phyloP scores from a whole-genome alignment of 2,329 filamentous ascomycete genomes.

The Ophiocordyceps polyrhachis-furcata region DNA sequence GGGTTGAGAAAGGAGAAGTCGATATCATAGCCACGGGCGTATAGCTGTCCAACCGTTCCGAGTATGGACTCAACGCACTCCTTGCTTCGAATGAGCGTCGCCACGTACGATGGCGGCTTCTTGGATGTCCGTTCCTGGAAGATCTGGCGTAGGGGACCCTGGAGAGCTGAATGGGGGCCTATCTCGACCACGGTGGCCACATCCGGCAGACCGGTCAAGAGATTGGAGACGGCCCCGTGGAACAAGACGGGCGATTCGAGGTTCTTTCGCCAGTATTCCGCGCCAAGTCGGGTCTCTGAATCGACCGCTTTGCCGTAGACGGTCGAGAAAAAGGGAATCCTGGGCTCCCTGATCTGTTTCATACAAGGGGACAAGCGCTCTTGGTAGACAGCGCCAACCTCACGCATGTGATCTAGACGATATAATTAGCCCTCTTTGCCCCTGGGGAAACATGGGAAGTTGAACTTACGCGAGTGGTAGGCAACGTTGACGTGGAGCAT shows the following conservation, averaged over 20 bases:
- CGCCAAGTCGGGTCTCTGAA: background rate
- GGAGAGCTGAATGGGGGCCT: constrained; percentile 11
- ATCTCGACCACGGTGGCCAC: constrained; percentile 7
- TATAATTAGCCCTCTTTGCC: constrained; percentile 7
- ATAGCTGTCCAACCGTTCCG: constrained; percentile 5
- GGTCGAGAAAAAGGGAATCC: constrained; percentile 1
- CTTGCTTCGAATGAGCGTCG: constrained; percentile 3
- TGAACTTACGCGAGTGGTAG: constrained; percentile 17
- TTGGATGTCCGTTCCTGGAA: constrained; percentile 1
- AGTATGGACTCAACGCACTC: constrained; percentile 4
- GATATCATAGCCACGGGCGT: constrained; percentile 3
- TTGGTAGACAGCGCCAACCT: constrained; percentile 1
- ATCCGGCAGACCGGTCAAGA: background rate
- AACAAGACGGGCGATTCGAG: constrained; percentile 5
- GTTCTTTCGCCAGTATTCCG: constrained; percentile 4
- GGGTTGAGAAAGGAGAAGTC: constrained; percentile 2
- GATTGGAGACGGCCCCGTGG: constrained; percentile 2
- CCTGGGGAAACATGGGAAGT: constrained; percentile 17
- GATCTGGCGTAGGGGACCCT: constrained; percentile 9
- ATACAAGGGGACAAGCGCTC: background rate
- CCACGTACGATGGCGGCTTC: constrained; percentile 4
- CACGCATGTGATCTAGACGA: constrained; percentile 2
- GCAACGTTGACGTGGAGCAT: constrained; percentile 11
- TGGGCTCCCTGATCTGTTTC: background rate
- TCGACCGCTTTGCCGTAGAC: background rate